Evolutionary conservation across 2,329 filamentous ascomycete species (phyloP).

Genomic region (Paecilomyces variotii): DNA sequence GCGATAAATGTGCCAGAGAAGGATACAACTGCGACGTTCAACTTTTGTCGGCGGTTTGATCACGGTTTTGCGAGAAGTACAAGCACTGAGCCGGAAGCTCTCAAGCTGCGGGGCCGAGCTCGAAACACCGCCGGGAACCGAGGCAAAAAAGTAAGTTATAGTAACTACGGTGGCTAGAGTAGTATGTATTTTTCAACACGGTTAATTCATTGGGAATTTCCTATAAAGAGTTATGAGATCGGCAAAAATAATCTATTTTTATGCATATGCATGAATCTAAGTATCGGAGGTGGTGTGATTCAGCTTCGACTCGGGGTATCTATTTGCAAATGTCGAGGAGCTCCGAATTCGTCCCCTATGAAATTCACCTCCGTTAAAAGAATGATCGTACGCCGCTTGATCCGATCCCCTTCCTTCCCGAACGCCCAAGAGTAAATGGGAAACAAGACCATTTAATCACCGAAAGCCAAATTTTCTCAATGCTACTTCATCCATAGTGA

Average conservation of each 20-base stretch:
- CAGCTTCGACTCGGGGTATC: conserved; percentile 45
- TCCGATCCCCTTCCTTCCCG: conserved; percentile 32
- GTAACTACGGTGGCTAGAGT: background rate
- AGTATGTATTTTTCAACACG: background rate
- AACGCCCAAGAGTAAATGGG: conserved; percentile 23
- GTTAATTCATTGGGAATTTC: background rate
- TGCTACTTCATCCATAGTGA: conserved; percentile 10
- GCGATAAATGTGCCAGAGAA: too few relatives aligned
- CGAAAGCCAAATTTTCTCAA: conserved; percentile 20
- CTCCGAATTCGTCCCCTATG: conserved; percentile 26
- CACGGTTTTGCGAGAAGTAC: background rate
- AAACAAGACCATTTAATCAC: conserved; percentile 12
- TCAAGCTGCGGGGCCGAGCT: background rate
- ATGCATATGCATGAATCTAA: conserved; percentile 13
- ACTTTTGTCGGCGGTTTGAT: background rate
- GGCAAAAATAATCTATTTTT: conserved; percentile 1
- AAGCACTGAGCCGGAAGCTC: background rate
- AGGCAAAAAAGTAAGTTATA: background rate
- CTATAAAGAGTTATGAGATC: background rate
- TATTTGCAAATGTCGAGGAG: conserved; percentile 41
- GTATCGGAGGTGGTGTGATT: conserved; percentile 32
- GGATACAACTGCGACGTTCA: background rate
- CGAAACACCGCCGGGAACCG: background rate
- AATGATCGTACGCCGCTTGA: conserved; percentile 24
- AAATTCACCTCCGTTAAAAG: conserved; percentile 27